Conservation (phyloP, 768 basidiomycete species). For the Russula earlei region DNA sequence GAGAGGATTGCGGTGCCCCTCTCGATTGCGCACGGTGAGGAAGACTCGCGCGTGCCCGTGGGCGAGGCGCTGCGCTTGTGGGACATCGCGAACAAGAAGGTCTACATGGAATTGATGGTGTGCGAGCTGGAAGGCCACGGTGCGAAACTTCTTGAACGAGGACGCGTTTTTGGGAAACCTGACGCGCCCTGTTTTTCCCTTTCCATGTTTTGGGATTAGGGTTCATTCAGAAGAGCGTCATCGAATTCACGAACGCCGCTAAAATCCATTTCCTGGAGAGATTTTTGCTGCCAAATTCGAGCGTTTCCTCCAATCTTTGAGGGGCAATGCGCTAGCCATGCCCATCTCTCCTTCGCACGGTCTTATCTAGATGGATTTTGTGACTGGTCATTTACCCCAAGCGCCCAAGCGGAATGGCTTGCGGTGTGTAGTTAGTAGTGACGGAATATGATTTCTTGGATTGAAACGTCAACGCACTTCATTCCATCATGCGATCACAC, state of each 20-base stretch:
- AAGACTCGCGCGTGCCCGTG: slow-evolving; percentile 32
- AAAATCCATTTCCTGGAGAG: slow-evolving; percentile 32
- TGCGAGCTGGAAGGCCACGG: slow-evolving; percentile 37
- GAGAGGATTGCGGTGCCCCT: slow-evolving; percentile 31
- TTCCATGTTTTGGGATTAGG: slow-evolving; percentile 22
- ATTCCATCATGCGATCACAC: too few relatives aligned
- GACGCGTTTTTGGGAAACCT: neutral
- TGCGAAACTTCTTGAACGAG: slow-evolving; percentile 16
- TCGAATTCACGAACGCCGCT: slow-evolving; percentile 34
- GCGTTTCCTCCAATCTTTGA: neutral
- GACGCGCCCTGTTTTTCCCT: neutral
- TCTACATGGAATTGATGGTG: slow-evolving; percentile 30
- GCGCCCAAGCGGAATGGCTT: too few relatives aligned
- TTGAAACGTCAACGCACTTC: too few relatives aligned
- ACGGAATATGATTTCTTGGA: too few relatives aligned
- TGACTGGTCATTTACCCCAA: too few relatives aligned
- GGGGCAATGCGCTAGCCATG: too few relatives aligned
- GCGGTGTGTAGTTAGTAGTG: too few relatives aligned
- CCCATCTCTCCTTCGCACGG: neutral
- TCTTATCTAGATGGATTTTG: neutral
- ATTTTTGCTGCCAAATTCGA: slow-evolving; percentile 24
- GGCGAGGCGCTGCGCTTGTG: slow-evolving; percentile 33
- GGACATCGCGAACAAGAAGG: slow-evolving; percentile 26
- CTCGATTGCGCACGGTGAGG: slow-evolving; percentile 35
- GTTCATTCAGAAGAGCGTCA: slow-evolving; percentile 36